A percentile compares a stretch with the other conserved stretches of the same genome.
phyloP scores from a whole-genome alignment of 352 stramenopile species.

The Phytophthora chlamydospora region DNA sequence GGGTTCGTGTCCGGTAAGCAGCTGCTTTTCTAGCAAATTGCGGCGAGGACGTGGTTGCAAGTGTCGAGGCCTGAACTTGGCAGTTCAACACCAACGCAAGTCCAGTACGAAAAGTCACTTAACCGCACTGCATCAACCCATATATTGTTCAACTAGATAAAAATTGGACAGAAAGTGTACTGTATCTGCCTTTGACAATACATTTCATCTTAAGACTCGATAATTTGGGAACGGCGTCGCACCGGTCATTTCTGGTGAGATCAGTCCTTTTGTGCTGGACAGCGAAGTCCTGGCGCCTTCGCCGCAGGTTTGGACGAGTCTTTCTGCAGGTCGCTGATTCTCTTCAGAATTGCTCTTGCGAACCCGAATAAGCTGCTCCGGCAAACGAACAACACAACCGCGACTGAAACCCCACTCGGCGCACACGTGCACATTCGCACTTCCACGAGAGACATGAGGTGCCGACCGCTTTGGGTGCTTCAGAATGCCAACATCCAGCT shows the following conservation, averaged over 20 bases:
- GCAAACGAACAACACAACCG: no score
- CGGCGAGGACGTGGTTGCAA: not conserved
- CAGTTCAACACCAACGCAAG: no score
- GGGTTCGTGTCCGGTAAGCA: not conserved
- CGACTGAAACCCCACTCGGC: not conserved
- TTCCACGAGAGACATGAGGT: constrained; percentile 15
- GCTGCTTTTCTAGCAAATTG: constrained; percentile 4
- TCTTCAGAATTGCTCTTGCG: constrained; percentile 10
- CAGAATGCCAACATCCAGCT: constrained; percentile 21
- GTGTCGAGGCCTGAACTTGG: not conserved
- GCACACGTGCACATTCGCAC: constrained; percentile 3
- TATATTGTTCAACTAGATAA: no score
- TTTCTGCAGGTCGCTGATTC: constrained; percentile 17
- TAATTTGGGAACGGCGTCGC: not conserved
- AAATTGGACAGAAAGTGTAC: not conserved
- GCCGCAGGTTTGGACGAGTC: constrained; percentile 3
- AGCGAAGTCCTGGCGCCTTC: not conserved
- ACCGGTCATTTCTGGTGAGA: constrained; percentile 18
- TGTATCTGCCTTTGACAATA: not conserved
- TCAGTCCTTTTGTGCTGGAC: constrained; percentile 22
- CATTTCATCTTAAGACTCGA: not conserved
- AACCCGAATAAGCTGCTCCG: constrained; percentile 5
- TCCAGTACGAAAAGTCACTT: not conserved
- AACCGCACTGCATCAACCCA: not conserved
- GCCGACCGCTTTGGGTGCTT: constrained; percentile 8